phyloP scores from a whole-genome alignment of 345 rosid species.

The Bruguiera parviflora region DNA sequence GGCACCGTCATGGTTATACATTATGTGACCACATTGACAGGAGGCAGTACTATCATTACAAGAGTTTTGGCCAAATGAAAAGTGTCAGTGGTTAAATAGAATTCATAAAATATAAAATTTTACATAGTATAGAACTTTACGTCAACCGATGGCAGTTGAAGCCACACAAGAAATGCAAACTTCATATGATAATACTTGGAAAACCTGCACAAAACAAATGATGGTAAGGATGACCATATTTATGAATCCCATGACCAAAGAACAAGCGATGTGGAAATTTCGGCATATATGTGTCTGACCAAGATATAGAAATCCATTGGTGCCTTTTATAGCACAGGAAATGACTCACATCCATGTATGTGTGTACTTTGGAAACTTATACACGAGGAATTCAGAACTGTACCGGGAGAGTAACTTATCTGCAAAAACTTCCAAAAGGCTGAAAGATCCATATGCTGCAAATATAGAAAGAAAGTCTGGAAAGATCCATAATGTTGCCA shows the following conservation, averaged over 20 bases:
- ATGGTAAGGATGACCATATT: neutral
- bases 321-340: no score
- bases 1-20: no score
- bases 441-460: constrained; percentile 56
- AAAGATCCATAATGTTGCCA: constrained; percentile 2
- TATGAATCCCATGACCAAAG: neutral
- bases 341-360: no score
- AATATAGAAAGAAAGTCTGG: constrained; percentile 4
- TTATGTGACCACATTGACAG: no score
- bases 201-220: constrained; percentile 37
- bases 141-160: constrained; percentile 43
- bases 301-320: neutral
- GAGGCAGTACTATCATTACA: no score
- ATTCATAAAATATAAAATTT: neutral
- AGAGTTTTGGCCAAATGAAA: no score
- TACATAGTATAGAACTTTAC: constrained; percentile 22
- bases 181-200: constrained; percentile 64
- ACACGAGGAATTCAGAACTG: neutral
- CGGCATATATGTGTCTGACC: neutral
- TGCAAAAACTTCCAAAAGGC: constrained; percentile 37
- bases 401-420: constrained; percentile 50
- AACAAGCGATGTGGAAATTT: neutral
- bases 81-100: neutral
- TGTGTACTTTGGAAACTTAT: neutral
- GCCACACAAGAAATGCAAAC: constrained; percentile 73